Base-by-base conservation (phyloP, 257 asterid genomes). In the Fraxinus excelsior region DNA sequence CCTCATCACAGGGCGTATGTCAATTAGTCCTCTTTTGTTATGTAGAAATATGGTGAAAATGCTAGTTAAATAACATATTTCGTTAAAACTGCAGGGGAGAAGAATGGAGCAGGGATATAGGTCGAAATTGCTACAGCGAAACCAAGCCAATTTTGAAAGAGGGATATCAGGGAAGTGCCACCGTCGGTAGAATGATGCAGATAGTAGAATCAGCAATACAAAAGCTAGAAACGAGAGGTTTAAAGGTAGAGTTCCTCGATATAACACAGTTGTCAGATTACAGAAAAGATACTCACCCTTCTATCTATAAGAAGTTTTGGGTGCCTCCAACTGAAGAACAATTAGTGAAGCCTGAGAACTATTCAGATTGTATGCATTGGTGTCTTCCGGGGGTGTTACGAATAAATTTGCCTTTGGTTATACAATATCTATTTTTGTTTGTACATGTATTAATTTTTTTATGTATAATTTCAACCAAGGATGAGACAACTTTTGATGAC, bases 311-410 rank as follows among this genome's bases (percentile, higher is more conserved):
- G 32, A 80, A 66, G 68, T 78, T 77, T 18, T 82, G 84, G 86
- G 67, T 12, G 42, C 23, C 74, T 49, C 81, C 70, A 42, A 80
- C 82, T 0, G 4, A 31, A 42, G 83, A 80, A 16, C 82, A 82
- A 62, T 44, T 78, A 7, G 38, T 34, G 7, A 62, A 73, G 60
- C 85, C 86, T n/a, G 78, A 32, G 25, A 80, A 77, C 25, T 80
- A 80, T 72, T 44, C 84, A 23, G 88, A 82, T 69, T 85, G 88
- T 26, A 79, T 80, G 14, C 88, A 85, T 72, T 85, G 88, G 86
- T 85, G 86, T 56, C 83, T 85, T 32, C 86, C 88, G 2, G 88
- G 86, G 5, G 85, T 42, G 51, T 21, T 34, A 34, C 5, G 37
- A 34, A 34, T 34, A 34, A 34, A 34, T 34, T 34, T 34, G 37